These are phyloP conservation scores for Mycena amicta DNA, from an alignment of 768 basidiomycete genomes.

Conservation along the genomic window DNA sequence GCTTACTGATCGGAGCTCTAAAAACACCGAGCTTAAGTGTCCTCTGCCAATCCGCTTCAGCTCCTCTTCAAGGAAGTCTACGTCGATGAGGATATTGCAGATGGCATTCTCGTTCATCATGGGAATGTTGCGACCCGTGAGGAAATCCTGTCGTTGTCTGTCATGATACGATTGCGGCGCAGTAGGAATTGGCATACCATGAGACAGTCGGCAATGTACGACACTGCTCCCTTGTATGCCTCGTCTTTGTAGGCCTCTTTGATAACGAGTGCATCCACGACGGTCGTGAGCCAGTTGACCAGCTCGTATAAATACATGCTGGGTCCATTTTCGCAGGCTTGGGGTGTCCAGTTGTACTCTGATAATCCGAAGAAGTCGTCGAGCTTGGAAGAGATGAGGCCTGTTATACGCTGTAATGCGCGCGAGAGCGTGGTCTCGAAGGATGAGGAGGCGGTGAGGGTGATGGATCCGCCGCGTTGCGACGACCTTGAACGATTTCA, in stretches of 20 bases:
- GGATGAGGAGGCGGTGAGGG: constrained; percentile 59
- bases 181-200: constrained; percentile 60
- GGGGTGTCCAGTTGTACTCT: constrained; percentile 92
- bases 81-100: constrained; percentile 81
- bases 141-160: constrained; percentile 59
- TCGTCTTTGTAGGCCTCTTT: constrained; percentile 86
- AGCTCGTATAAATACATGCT: constrained; percentile 96
- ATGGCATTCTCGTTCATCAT: constrained; percentile 90
- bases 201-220: constrained; percentile 83
- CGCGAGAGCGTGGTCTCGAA: constrained; percentile 71
- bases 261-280: constrained; percentile 87
- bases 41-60: constrained; percentile 73
- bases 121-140: constrained; percentile 72
- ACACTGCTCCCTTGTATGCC: constrained; percentile 86
- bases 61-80: constrained; percentile 88
- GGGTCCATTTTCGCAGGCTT: constrained; percentile 68
- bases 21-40: constrained; percentile 72
- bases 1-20: constrained; percentile 77
- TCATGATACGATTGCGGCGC: constrained; percentile 6
- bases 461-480: constrained; percentile 81
- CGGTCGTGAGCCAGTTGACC: constrained; percentile 94
- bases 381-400: constrained; percentile 86
- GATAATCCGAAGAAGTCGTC: constrained; percentile 95
- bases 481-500: too few relatives aligned
- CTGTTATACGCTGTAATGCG: constrained; percentile 75